Percentiles rank a stretch among this genome's conserved stretches.
Conservation (phyloP, 768 basidiomycete genomes). For the Hygrophorus russula region DNA sequence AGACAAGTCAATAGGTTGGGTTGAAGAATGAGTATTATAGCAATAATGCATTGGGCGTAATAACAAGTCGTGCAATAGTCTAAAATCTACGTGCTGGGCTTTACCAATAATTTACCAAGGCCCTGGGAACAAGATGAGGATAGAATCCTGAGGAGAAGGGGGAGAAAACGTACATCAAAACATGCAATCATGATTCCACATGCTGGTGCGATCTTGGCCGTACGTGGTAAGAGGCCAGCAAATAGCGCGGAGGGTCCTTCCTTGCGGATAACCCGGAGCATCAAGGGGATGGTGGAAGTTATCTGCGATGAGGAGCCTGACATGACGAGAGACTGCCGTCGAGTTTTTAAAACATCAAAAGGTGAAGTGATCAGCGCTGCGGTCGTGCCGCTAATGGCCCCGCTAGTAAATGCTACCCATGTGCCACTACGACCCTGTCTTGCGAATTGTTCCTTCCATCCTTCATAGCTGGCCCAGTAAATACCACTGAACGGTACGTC, state of each 20-base stretch:
- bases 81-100: slow-evolving; percentile 16
- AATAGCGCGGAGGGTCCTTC: slow-evolving; percentile 77
- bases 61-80: neutral
- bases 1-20: slow-evolving; percentile 75
- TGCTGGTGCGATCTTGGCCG: slow-evolving; percentile 93
- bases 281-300: slow-evolving; percentile 49
- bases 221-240: slow-evolving; percentile 76
- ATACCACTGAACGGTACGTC: slow-evolving; percentile 96
- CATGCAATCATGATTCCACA: slow-evolving; percentile 98
- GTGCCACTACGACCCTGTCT: slow-evolving; percentile 44
- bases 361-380: slow-evolving; percentile 88
- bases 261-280: slow-evolving; percentile 57
- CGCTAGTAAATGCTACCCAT: slow-evolving; percentile 76
- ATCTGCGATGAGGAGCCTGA: slow-evolving; percentile 29
- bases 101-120: slow-evolving; percentile 41
- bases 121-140: slow-evolving; percentile 29
- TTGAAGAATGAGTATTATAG: slow-evolving; percentile 17
- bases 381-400: slow-evolving; percentile 77
- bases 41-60: slow-evolving; percentile 9
- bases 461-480: slow-evolving; percentile 95
- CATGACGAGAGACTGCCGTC: slow-evolving; percentile 79
- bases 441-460: slow-evolving; percentile 55
- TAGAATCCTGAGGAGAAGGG: slow-evolving; percentile 5
- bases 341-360: slow-evolving; percentile 94
- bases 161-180: slow-evolving; percentile 58